Evolutionary conservation across 495 filamentous ascomycete genomes (phyloP), one percentile per base, ranked within the genome.

Genomic region (Tuber umbilicatum): DNA sequence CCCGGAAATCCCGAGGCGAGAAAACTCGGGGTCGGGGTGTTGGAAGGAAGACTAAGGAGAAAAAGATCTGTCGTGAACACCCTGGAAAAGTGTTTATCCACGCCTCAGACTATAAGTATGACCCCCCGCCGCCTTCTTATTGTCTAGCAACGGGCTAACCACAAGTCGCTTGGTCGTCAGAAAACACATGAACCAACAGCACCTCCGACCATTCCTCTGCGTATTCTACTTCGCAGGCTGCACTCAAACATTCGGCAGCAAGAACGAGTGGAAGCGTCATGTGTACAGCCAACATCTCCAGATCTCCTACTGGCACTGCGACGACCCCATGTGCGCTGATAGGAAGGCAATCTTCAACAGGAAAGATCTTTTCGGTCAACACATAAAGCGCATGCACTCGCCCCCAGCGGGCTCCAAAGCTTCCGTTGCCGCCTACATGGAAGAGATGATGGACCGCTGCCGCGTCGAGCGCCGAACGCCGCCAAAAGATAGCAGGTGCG

Each of bases 241-340:
- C 82, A 82, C 82, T 10, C 93, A 91, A 78, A 93, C 89, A 0
- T 97, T 99, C 81, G 90, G 89, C 16, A 94, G 92, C 47, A 97
- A 97, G 83, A 97, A 97, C 80, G 95, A 99, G 83, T 98, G 94
- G 94, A 96, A 97, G 83, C 90, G 94, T 0, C 94, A 98, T 82
- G 89, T 96, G 78, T 84, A 84, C 42, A 91, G 91, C 2, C 91
- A 97, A 81, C 94, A 98, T 82, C 85, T 97, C 45, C 88, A 90
- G 70, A 86, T 93, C 16, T 85, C 89, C 68, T 92, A 91, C 85
- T 98, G 91, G 88, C 87, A 91, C 77, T 98, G 94, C 84, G 88
- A 92, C 73, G 85, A 92, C 38, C 88, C 87, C 55, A 82, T 84
- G 14, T 93, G 92, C 82, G 87, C 84, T 71, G 83, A 86, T 40